Conservation (phyloP, 2,329 filamentous ascomycete species). For the Lojkania enalia region DNA sequence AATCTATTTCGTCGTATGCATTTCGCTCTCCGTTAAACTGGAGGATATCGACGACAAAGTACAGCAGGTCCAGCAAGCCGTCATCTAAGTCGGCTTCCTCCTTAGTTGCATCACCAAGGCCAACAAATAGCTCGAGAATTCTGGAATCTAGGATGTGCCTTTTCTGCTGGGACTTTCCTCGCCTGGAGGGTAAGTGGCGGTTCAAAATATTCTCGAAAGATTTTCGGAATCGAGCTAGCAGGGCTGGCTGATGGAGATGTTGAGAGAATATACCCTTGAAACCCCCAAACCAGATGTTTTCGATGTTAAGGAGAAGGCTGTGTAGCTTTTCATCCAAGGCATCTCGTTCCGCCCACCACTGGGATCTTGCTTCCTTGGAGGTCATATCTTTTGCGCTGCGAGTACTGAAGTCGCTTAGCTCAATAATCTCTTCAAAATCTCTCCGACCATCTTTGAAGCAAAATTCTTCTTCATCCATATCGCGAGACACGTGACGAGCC, state of each 20-base stretch:
- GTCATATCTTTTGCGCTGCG: constrained; percentile 73
- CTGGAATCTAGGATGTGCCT: constrained; percentile 61
- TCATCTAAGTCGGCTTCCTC: constrained; percentile 79
- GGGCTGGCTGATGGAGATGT: constrained; percentile 62
- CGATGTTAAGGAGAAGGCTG: constrained; percentile 80
- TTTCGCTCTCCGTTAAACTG: constrained; percentile 97
- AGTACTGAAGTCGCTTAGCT: constrained; percentile 79
- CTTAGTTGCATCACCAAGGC: constrained; percentile 72
- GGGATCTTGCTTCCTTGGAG: constrained; percentile 72
- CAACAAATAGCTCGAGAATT: constrained; percentile 86
- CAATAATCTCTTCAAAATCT: constrained; percentile 82
- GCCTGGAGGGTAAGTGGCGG: constrained; percentile 82
- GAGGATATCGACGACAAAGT: constrained; percentile 93
- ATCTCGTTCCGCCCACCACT: constrained; percentile 90
- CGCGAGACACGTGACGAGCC: constrained; percentile 77
- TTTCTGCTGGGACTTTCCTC: constrained; percentile 58
- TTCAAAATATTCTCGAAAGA: constrained; percentile 79
- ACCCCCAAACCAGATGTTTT: constrained; percentile 91
- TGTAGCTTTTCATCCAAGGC: constrained; percentile 75
- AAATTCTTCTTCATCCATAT: constrained; percentile 79
- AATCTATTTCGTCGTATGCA: constrained; percentile 96
- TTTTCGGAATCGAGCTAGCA: constrained; percentile 75
- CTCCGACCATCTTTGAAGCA: constrained; percentile 77
- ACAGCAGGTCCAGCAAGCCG: constrained; percentile 85
- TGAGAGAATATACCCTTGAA: constrained; percentile 94